These are phyloP conservation scores for Tricholoma hemisulphureum DNA, from an alignment of 768 basidiomycete species.

Conservation along the genomic window DNA sequence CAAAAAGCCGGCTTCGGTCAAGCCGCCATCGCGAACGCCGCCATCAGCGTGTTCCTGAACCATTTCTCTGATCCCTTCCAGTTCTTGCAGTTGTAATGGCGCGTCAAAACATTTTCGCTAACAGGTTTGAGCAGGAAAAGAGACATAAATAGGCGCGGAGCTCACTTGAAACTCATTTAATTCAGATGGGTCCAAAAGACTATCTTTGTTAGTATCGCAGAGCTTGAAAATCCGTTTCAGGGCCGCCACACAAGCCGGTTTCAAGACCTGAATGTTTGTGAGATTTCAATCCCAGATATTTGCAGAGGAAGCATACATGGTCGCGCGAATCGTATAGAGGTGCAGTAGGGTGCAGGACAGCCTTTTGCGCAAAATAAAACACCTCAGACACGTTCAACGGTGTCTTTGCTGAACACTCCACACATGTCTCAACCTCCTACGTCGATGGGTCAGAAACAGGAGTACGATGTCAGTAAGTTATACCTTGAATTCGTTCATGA, in stretches of 20 bases:
- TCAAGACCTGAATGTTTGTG: slow-evolving; percentile 62
- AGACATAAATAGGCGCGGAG: neutral
- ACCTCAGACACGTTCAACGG: slow-evolving; percentile 94
- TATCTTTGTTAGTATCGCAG: slow-evolving; percentile 93
- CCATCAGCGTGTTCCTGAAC: slow-evolving; percentile 77
- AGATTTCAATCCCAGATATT: slow-evolving; percentile 10
- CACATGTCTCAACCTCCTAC: slow-evolving; percentile 98
- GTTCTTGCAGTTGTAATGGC: slow-evolving; percentile 86
- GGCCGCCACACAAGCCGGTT: slow-evolving; percentile 87
- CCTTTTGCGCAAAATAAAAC: slow-evolving; percentile 98
- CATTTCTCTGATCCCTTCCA: slow-evolving; percentile 95
- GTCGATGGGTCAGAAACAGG: slow-evolving; percentile 10
- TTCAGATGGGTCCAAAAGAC: slow-evolving; percentile 83
- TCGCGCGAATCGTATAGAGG: slow-evolving; percentile 96
- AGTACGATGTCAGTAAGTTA: slow-evolving; percentile 11
- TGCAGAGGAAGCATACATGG: slow-evolving; percentile 55
- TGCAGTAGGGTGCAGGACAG: slow-evolving; percentile 94
- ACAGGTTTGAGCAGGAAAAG: neutral
- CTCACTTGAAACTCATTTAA: slow-evolving; percentile 95
- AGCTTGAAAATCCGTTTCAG: slow-evolving; percentile 94
- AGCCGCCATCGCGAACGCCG: slow-evolving; percentile 72
- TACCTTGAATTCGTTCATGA: slow-evolving; percentile 99
- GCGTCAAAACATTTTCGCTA: slow-evolving; percentile 95
- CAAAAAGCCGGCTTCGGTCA: slow-evolving; percentile 92
- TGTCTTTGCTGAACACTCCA: slow-evolving; percentile 92